Base-by-base conservation (phyloP, 495 filamentous ascomycete genomes). In the Chlorociboria aeruginascens region DNA sequence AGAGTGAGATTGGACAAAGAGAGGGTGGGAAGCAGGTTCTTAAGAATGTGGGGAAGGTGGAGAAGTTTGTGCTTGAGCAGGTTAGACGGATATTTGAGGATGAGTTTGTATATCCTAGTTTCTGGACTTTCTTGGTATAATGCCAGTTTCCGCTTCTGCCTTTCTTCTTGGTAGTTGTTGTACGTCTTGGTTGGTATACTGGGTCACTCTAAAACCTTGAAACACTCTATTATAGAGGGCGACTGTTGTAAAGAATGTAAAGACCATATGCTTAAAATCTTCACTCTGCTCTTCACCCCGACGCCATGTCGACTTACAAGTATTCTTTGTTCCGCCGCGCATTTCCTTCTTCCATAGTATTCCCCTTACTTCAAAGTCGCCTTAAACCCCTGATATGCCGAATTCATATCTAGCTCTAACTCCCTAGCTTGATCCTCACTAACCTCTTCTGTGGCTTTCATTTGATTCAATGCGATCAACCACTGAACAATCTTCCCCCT, bases 11-110 rank as follows among this genome's bases (percentile, higher is more conserved):
- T 60, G 92, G 92, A 2, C 77, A 90, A 59, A 79, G 85, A 55
- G 88, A 88, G 58, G 81, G 85, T 48, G 86, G 87, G 30, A 94
- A 89, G 66, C 89, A 94, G 65, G 88, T 89, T 31, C 66, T 98
- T 28, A 97, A 95, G 70, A 98, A 98, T 65, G 89, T 98, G 33
- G 89, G 93, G 13, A 98, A 98, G 68, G 92, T 98, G 33, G 92
- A 98, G 68, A 82, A 87, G 51, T 98, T 98, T 61, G 86, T 98
- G 40, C 73, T 98, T 17, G 90, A 95, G 61, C 93, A 97, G 62
- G 92, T 98, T 32, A 80, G 90, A 49, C 77, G 89, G 48, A 95
- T 97, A 49, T 97, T 98, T 58, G 92, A 98, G 65, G 92, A 96
- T 60, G 92, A 98, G 63, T 85, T 98, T 62, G 89, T 98, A 17